phyloP scores from a whole-genome alignment of 2,329 filamentous ascomycete species.

The Aspergillus proliferans region DNA sequence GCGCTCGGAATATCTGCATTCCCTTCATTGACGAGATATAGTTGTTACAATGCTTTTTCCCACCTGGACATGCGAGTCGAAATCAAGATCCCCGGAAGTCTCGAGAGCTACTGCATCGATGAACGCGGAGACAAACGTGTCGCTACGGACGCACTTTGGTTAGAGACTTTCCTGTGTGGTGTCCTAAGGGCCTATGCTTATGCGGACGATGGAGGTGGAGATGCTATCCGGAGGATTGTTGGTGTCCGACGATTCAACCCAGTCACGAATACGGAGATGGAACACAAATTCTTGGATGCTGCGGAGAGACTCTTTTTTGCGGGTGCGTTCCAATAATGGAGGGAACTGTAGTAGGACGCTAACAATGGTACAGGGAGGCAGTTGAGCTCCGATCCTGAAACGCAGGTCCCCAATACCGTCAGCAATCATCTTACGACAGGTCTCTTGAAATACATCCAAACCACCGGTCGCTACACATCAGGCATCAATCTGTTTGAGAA shows the following conservation, averaged over 20 bases:
- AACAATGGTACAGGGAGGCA: slow-evolving; percentile 65
- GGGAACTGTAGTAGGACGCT: slow-evolving; percentile 4
- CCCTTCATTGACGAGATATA: slow-evolving; percentile 26
- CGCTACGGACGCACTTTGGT: slow-evolving; percentile 88
- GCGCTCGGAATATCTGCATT: background rate
- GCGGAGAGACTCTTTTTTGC: slow-evolving; percentile 93
- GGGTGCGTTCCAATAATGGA: slow-evolving; percentile 46
- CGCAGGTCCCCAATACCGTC: slow-evolving; percentile 94
- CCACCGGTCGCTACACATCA: slow-evolving; percentile 86
- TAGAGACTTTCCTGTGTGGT: slow-evolving; percentile 95
- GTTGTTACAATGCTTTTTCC: slow-evolving; percentile 98
- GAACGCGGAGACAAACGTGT: slow-evolving; percentile 92
- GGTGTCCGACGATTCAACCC: slow-evolving; percentile 97
- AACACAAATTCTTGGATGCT: slow-evolving; percentile 90
- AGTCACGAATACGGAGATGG: slow-evolving; percentile 94
- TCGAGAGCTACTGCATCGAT: slow-evolving; percentile 96
- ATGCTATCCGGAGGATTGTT: slow-evolving; percentile 92
- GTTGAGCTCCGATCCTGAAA: slow-evolving; percentile 90
- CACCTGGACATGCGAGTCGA: slow-evolving; percentile 97
- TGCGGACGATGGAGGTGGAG: slow-evolving; percentile 88
- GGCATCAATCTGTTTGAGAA: slow-evolving; percentile 98
- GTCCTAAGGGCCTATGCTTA: slow-evolving; percentile 93
- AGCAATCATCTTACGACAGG: slow-evolving; percentile 95
- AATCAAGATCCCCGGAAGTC: slow-evolving; percentile 90
- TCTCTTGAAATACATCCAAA: slow-evolving; percentile 88